A percentile compares a stretch with the other conserved stretches of the same genome.
phyloP scores from a whole-genome alignment of 805 yeast species.

The Naumovozyma dairenensis region DNA sequence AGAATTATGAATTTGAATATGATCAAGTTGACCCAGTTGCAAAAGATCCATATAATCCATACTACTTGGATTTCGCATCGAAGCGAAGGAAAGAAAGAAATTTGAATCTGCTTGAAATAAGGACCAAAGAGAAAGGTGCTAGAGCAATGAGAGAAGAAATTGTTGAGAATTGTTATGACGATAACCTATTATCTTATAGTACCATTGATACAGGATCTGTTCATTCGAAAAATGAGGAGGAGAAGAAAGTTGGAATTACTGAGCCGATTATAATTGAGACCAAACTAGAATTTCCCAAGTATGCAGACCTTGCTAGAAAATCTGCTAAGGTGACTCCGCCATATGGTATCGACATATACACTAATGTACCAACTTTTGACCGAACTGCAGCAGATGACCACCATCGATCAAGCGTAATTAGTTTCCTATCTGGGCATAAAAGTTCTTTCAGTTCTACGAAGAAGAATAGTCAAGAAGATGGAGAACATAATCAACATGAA shows the following conservation, averaged over 20 bases:
- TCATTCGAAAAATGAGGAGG: constrained; percentile 28
- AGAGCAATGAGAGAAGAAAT: constrained; percentile 55
- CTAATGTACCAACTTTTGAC: constrained; percentile 14
- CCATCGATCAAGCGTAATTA: constrained; percentile 14
- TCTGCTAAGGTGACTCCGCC: constrained; percentile 25
- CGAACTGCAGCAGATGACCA: constrained; percentile 1
- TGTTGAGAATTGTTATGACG: constrained; percentile 41
- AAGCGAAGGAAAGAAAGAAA: constrained; percentile 39
- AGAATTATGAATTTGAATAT: constrained; percentile 42
- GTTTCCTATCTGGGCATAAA: constrained; percentile 12
- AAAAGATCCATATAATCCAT: constrained; percentile 29
- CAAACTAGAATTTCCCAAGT: constrained; percentile 26
- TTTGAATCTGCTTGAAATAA: constrained; percentile 53
- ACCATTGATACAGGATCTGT: constrained; percentile 2
- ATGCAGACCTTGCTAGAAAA: constrained; percentile 21
- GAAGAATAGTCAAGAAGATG: neutral
- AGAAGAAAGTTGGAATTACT: constrained; percentile 13
- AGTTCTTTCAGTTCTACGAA: neutral
- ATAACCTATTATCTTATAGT: constrained; percentile 52
- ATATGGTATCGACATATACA: constrained; percentile 28
- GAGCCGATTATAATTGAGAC: constrained; percentile 26
- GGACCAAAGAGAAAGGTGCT: constrained; percentile 41
- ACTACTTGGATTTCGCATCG: constrained; percentile 27
- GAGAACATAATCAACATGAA: neutral
- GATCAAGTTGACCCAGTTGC: constrained; percentile 39